Evolutionary conservation across 257 asterid genomes (phyloP).

Genomic region (Galeopsis tetrahit): DNA sequence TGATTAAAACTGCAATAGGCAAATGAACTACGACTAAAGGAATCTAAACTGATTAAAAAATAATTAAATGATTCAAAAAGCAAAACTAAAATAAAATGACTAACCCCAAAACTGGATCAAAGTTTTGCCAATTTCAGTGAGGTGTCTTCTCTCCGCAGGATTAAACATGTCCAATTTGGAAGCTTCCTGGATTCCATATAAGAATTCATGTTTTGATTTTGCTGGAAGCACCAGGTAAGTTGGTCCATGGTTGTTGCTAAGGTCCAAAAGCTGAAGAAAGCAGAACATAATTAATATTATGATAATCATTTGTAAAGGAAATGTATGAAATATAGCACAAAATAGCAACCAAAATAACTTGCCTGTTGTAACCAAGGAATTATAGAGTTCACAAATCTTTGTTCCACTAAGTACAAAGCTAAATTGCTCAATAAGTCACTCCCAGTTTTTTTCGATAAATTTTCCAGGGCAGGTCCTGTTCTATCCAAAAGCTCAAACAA

Average conservation of each 20-base stretch:
- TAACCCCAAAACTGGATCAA: constrained; percentile 82
- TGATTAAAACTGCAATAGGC: constrained; percentile 24
- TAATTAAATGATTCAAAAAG: constrained; percentile 21
- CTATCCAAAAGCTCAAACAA: constrained; percentile 85
- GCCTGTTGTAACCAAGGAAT: constrained; percentile 98
- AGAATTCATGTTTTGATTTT: constrained; percentile 67
- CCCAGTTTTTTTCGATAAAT: constrained; percentile 68
- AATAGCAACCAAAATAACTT: constrained; percentile 41
- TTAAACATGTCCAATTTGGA: constrained; percentile 49
- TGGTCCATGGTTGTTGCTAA: constrained; percentile 66
- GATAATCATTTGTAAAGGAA: constrained; percentile 1
- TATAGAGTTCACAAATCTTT: constrained; percentile 69
- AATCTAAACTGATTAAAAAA: not conserved
- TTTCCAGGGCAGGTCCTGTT: constrained; percentile 87
- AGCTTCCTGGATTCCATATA: constrained; percentile 70
- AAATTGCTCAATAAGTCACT: constrained; percentile 62
- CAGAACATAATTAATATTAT: constrained; percentile 11
- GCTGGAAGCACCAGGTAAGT: constrained; percentile 53
- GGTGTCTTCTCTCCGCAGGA: constrained; percentile 69
- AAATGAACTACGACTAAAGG: constrained; percentile 23
- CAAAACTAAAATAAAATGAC: constrained; percentile 30
- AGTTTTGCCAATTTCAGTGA: constrained; percentile 59
- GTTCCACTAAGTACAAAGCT: constrained; percentile 68
- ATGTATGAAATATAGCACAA: constrained; percentile 5
- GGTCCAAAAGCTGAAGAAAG: constrained; percentile 68